Base-by-base conservation (phyloP, 2,329 filamentous ascomycete genomes). In the Leptographium wingfieldii region DNA sequence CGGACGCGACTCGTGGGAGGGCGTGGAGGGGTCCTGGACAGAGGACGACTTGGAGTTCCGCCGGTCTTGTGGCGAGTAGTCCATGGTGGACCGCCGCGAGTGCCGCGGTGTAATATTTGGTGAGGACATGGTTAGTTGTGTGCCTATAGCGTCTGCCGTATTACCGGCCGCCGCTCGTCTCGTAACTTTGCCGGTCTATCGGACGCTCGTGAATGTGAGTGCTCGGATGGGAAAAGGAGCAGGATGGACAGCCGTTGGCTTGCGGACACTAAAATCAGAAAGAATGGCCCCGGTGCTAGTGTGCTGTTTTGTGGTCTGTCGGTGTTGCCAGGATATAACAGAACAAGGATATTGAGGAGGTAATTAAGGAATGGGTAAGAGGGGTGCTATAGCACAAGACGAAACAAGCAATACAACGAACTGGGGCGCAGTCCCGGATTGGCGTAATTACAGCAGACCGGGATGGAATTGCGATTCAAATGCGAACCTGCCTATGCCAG, bases 41-140 rank as follows among this genome's bases (percentile, higher is more conserved):
- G 78, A 5, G 25, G 78, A 68, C 10, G 65, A 77, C 64, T 77
- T 79, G 56, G 79, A 81, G 59, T 76, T 73, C 58, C 78, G 75
- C 54, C 79, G 73, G 57, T 72, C 71, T 60, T 69, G 71, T 12
- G 79, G 76, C 3, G 72, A 73, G 64, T 74, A 75, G 63, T 84
- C 80, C 66, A 80, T 73, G 35, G 83, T 85, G 53, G 80, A 76
- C 59, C 81, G 76, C 65, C 82, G 78, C 64, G 82, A 85, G 67
- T 85, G 82, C 65, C 73, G 75, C 59, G 83, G 82, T 43, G 82
- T 56, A 10, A 27, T 49, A 25, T 25, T 35, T 11, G 35, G 46
- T 11, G 55, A 60, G 6, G 53, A 59, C 58, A 59, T 58, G 14
- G 51, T 19, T 2, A 46, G 16, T 46, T 38, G 40, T 27, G 51